A percentile compares a stretch with the other conserved stretches of the same genome.
Conservation (phyloP, 2,329 filamentous ascomycete species). For the Arthrinium phaeospermum region DNA sequence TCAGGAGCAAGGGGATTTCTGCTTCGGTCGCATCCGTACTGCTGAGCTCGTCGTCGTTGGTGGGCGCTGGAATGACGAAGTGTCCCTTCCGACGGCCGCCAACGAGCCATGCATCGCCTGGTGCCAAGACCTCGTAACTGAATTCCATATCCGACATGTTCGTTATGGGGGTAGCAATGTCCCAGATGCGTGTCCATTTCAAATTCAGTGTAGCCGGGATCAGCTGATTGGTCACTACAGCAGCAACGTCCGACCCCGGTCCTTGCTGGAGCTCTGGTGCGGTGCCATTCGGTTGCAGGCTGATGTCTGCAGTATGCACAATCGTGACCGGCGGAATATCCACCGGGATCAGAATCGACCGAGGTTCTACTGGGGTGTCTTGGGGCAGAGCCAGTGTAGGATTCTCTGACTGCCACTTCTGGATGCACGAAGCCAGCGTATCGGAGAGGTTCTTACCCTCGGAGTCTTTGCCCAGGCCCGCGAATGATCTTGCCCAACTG, state of each 20-base stretch:
- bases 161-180: constrained; percentile 48
- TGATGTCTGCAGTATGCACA: constrained; percentile 78
- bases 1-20: constrained; percentile 72
- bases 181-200: constrained; percentile 68
- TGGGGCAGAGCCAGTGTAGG: constrained; percentile 40
- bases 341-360: constrained; percentile 84
- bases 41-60: constrained; percentile 33
- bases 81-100: constrained; percentile 82
- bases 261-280: constrained; percentile 25
- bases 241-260: constrained; percentile 40
- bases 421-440: constrained; percentile 41
- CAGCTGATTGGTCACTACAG: constrained; percentile 67
- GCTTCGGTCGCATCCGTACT: constrained; percentile 56
- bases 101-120: constrained; percentile 80
- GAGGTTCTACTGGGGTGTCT: constrained; percentile 47
- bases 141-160: constrained; percentile 67
- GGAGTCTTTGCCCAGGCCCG: constrained; percentile 52
- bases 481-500: constrained; percentile 56
- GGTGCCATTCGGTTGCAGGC: constrained; percentile 46
- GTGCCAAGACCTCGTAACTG: constrained; percentile 79
- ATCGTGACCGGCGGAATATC: constrained; percentile 85
- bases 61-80: constrained; percentile 64
- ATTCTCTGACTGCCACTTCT: constrained; percentile 44
- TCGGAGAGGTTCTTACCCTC: constrained; percentile 41
- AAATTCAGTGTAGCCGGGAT: constrained; percentile 67